Evolutionary conservation across 441 rosid species (phyloP), one percentile per base, ranked within the genome.

Genomic region (Brassica balearica): DNA sequence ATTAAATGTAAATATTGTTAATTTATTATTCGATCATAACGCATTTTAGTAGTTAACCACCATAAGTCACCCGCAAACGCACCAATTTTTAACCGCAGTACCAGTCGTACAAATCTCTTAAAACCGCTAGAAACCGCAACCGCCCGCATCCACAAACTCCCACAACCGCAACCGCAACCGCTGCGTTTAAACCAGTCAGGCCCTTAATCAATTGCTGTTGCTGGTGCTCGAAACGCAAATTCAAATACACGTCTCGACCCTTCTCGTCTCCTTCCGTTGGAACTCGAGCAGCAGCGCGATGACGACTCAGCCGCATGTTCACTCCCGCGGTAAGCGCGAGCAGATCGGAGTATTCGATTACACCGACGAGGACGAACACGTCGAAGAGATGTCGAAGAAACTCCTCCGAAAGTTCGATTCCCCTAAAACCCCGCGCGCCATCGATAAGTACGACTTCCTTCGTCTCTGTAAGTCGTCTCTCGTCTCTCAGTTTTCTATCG

Each of bases 301-400:
- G 89, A 81, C 70, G 89, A 81, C 70, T 82, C 84, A 84, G 58
- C 75, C 51, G 9, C 66, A 75, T 8, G 38, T 71, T 75, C 66
- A 23, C 5, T 65, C 71, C 38, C 62, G 71, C 38, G 41, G 48
- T 8, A 73, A 72, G 19, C 27, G 56, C 41, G 72, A 74, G 61
- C 71, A 80, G 53, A 83, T 74, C 23, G 65, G 75, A 10, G 85
- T 86, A 2, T 91, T 80, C 75, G 92, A 89, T 65, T 89, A 72
- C 83, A 27, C 60, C 63, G 86, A 81, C n/a, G 92, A 88, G n/a
- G 93, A 89, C 11, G 85, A 84, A 17, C 76, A 62, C 2, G 75
- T 73, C 4, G 88, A 82, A 81, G 73, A 69, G 81, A 34, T 56
- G 29, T 80, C 89, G 12, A 77, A 38, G 73, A 72, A 73, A 74